Evolutionary conservation across 164 flowering plant genomes (phyloP), one percentile per base, ranked within the genome.

Genomic region (Tinospora cordifolia): DNA sequence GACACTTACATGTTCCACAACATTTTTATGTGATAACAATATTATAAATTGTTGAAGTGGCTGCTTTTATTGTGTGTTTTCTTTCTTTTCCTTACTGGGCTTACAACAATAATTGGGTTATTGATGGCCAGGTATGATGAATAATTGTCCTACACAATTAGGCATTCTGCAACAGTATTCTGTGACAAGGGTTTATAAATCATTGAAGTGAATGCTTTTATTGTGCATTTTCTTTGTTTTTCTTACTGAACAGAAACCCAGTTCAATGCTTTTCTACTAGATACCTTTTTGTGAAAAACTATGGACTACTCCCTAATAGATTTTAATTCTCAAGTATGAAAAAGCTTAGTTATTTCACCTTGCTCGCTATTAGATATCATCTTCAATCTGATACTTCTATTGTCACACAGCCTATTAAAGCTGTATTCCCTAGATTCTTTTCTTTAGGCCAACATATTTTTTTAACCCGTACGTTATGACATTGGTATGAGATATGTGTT

Each of bases 111-210:
- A 40, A 83, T 79, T 67, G 98, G 98, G 62, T 81, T 94, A 49
- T 69, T 94, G 72, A 68, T 93, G 75, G 80, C 94, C 75, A 91
- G 98, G 98, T 93, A 79, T 72, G 68, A 46, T 40, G 40, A 57
- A 24, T 62, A 58, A 30, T 25, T 66, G 2, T 47, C 40, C 25
- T 22, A 15, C 41, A 3, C 9, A 40, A 8, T 26, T 27, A 68
- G 36, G 27, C 10, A 34, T 27, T 26, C 13, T 41, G 14, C 26
- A 44, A 21, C 47, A 46, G 25, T 40, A 26, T 10, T 38, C 6
- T 26, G 14, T 19, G 14, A 27, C 15, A 26, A 67, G 17, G n/a
- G 5, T 24, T 51, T 17, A 8, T 25, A 21, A 67, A 27, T 19
- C 51, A 9, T 34, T 26, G 19, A 25, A 25, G 13, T 9, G 12